Evolutionary conservation across 1,139 yeast species (phyloP).

Genomic region (Eremothecium gossypii): DNA sequence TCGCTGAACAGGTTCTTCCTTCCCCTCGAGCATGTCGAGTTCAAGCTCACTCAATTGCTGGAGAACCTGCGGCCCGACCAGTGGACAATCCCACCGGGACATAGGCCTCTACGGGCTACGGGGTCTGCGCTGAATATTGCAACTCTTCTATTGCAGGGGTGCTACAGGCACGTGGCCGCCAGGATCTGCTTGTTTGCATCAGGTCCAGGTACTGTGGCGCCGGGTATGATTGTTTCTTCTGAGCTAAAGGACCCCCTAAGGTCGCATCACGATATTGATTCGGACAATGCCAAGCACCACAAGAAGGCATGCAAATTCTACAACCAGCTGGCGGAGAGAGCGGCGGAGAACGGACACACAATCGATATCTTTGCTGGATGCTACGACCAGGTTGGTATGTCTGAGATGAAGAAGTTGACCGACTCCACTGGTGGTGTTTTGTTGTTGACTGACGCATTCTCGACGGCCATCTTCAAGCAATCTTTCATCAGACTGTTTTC

Average conservation of each 20-base stretch:
- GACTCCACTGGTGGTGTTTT: conserved; percentile 91
- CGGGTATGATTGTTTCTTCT: conserved; percentile 89
- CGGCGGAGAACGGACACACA: conserved; percentile 71
- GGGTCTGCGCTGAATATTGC: conserved; percentile 91
- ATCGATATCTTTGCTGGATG: conserved; percentile 95
- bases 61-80: conserved; percentile 78
- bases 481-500: conserved; percentile 79
- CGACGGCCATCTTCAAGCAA: conserved; percentile 93
- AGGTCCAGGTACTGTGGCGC: conserved; percentile 92
- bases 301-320: conserved; percentile 85
- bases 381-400: conserved; percentile 95
- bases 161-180: conserved; percentile 87
- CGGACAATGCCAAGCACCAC: conserved; percentile 84
- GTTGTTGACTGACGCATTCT: conserved; percentile 87
- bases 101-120: conserved; percentile 84
- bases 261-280: conserved; percentile 91
- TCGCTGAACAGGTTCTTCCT: conserved; percentile 65
- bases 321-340: conserved; percentile 66
- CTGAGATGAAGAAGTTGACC: conserved; percentile 87
- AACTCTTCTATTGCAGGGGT: conserved; percentile 67
- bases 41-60: conserved; percentile 70
- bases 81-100: conserved; percentile 85
- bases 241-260: conserved; percentile 93
- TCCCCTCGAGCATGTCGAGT: conserved; percentile 81
- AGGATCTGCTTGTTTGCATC: conserved; percentile 86